Evolutionary conservation across 768 basidiomycete species (phyloP).

Genomic region (Suillus americanus): DNA sequence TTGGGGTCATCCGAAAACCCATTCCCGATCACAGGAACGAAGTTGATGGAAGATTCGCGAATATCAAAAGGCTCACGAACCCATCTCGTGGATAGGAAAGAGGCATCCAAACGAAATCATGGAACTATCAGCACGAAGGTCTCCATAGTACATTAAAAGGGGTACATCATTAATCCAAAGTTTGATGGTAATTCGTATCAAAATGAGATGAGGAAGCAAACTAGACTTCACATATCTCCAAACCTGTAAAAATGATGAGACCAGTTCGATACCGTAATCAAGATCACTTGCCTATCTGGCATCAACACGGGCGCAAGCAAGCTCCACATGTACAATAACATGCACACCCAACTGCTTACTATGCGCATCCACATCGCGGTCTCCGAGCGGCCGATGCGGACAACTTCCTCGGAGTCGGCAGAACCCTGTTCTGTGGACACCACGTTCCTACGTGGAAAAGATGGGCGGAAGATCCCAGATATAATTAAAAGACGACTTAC

Average conservation of each 20-base stretch:
- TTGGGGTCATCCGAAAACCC: too few species aligned
- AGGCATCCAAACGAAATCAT: not conserved
- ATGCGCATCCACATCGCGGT: slow-evolving; percentile 99
- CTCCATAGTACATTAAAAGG: not conserved
- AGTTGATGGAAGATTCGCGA: not conserved
- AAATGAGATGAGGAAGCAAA: not conserved
- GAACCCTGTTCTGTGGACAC: slow-evolving; percentile 55
- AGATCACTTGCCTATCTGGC: slow-evolving; percentile 73
- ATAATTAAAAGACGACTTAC: slow-evolving; percentile 47
- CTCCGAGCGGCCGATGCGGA: slow-evolving; percentile 93
- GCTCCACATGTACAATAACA: slow-evolving; percentile 84
- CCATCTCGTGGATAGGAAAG: not conserved
- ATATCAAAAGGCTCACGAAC: not conserved
- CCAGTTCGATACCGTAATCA: not conserved
- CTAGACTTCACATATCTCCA: slow-evolving; percentile 19
- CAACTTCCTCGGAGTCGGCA: slow-evolving; percentile 59
- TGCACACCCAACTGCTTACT: slow-evolving; percentile 94
- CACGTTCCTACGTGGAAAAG: slow-evolving; percentile 57
- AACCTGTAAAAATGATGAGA: slow-evolving; percentile 18
- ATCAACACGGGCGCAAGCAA: slow-evolving; percentile 85
- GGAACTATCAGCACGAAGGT: not conserved
- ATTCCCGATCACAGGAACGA: not conserved
- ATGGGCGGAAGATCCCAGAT: slow-evolving; percentile 8
- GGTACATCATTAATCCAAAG: not conserved
- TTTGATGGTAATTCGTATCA: not conserved